Base-by-base conservation (phyloP, 805 yeast genomes). In the Pachysolen tannophilus region DNA sequence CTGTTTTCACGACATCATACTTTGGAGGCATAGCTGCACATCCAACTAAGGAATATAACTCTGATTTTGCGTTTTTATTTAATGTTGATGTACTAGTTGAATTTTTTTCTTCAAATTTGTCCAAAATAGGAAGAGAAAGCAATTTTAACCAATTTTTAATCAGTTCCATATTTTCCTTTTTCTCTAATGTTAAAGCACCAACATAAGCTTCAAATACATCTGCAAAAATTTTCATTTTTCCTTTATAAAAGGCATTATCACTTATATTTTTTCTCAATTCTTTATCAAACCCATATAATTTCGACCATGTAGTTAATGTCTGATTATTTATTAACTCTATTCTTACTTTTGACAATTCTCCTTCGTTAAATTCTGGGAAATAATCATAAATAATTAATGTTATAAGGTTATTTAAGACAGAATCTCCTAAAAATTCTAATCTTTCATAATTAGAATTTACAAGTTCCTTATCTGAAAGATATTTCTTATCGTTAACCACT, bases 131-230 rank as follows among this genome's bases (percentile, higher is more conserved):
- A n/a, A 55, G 57, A 23, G 78, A 69, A 26, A 81, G 53, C 31
- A 60, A 53, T 5, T 53, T 47, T 19, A 82, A 50, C 90, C 90
- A 82, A 9, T 61, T 55, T 43, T 68, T 67, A 6, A 82, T 67
- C 16, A 55, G 64, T 2, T 60, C 52, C 33, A 70, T 59, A 40
- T 75, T 71, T 13, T 60, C 55, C 9, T 59, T 60, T 27, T 70
- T 61, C 43, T 83, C 94, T 16, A 74, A 63, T 6, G 70, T 69
- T 21, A 90, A 56, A 0, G 94, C 98, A 6, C 95, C 97, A 30
- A 92, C 68, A 46, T 90, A 90, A 0, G 97, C 96, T 58, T 92
- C 98, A 52, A 90, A 84, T 0, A 82, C 76, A 63, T 90, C 98
- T 0, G 97, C 95, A 49, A 70, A 71, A 4, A 82, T 62, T 51